Evolutionary conservation across 352 stramenopile genomes (phyloP).

Genomic region (Phytophthora litchii): DNA sequence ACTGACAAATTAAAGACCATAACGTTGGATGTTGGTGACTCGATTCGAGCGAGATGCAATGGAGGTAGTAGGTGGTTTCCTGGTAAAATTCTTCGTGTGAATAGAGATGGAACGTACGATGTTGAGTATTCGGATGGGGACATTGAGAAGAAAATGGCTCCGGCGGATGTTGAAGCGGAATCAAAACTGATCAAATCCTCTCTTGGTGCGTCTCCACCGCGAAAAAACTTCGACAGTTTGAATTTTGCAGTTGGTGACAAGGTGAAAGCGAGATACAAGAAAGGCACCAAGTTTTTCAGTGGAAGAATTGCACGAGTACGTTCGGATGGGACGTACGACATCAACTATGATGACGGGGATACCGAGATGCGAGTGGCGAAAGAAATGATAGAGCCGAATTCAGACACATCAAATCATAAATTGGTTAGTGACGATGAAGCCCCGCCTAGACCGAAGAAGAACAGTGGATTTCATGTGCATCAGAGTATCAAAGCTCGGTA

Average conservation of each 20-base stretch:
- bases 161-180: constrained; percentile 21
- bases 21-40: constrained; percentile 20
- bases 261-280: constrained; percentile 51
- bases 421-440: constrained; percentile 16
- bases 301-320: constrained; percentile 49
- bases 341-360: constrained; percentile 72
- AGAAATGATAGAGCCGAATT: constrained; percentile 22
- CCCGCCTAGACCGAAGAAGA: constrained; percentile 6
- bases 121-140: constrained; percentile 70
- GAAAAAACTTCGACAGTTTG: constrained; percentile 16
- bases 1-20: constrained; percentile 16
- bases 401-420: neutral
- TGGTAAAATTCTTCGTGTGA: constrained; percentile 61
- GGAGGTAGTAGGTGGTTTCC: constrained; percentile 63
- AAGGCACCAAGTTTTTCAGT: constrained; percentile 41
- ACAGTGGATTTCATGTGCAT: constrained; percentile 26
- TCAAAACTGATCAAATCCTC: constrained; percentile 10
- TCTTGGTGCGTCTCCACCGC: constrained; percentile 7
- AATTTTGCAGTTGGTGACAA: constrained; percentile 38
- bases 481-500: constrained; percentile 54
- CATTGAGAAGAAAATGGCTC: constrained; percentile 38
- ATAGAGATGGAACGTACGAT: constrained; percentile 67
- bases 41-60: constrained; percentile 62
- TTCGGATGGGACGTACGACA: constrained; percentile 69
- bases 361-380: constrained; percentile 37